Conservation (phyloP, 2,329 filamentous ascomycete genomes). For the Venturia asperata region DNA sequence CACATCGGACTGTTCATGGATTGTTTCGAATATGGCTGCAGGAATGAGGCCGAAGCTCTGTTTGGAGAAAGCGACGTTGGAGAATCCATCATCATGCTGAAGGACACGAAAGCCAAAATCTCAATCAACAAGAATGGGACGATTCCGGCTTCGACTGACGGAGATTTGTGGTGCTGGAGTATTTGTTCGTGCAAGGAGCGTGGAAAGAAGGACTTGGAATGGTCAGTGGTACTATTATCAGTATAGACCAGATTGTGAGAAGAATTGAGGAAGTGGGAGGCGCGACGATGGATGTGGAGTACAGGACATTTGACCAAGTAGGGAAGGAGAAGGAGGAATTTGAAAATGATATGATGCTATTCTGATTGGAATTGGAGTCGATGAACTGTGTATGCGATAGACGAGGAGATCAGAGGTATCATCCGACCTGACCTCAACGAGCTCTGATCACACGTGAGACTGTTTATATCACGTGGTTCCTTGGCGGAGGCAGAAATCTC, state of each 20-base stretch:
- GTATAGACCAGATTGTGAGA: conserved; percentile 25
- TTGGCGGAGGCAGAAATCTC: too few relatives aligned
- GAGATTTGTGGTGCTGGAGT: conserved; percentile 30
- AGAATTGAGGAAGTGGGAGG: conserved; percentile 25
- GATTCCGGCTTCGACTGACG: conserved; percentile 27
- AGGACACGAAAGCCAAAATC: conserved; percentile 25
- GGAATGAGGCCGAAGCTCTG: conserved; percentile 23
- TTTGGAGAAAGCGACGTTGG: conserved; percentile 24
- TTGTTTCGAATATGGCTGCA: conserved; percentile 28
- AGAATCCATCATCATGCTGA: conserved; percentile 22
- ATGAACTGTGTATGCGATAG: background rate
- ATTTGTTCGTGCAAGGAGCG: conserved; percentile 28
- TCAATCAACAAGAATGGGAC: conserved; percentile 25
- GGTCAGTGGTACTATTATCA: conserved; percentile 28
- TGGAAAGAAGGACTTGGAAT: conserved; percentile 30
- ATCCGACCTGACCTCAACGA: conserved; percentile 2
- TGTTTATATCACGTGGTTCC: too few relatives aligned
- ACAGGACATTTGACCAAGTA: conserved; percentile 21
- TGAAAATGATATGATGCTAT: background rate
- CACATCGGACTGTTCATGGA: conserved; percentile 33
- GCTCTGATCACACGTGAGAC: conserved; percentile 6
- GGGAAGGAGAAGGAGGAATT: conserved; percentile 18
- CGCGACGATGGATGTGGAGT: conserved; percentile 20
- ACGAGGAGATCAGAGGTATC: conserved; percentile 1
- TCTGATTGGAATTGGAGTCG: conserved; percentile 6